A percentile compares a stretch with the other conserved stretches of the same genome.
Conservation (phyloP, 2,329 filamentous ascomycete species). For the Leptographium lundbergii region DNA sequence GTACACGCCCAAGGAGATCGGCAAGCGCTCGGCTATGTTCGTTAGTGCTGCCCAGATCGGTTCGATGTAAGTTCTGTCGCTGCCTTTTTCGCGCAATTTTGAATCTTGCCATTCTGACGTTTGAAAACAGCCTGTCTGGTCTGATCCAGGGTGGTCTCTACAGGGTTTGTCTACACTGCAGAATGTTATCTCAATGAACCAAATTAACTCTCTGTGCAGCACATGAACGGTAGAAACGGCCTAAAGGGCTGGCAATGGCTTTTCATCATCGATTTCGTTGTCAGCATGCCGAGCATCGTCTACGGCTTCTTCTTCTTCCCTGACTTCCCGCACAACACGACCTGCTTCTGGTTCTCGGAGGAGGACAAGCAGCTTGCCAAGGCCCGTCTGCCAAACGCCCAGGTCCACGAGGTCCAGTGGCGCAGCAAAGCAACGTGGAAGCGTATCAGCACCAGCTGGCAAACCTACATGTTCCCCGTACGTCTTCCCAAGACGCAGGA, state of each 20-base stretch:
- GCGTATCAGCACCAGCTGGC: constrained; percentile 32
- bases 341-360: constrained; percentile 31
- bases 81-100: neutral
- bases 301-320: constrained; percentile 6
- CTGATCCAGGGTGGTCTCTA: neutral
- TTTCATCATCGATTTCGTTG: constrained; percentile 5
- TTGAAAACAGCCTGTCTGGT: neutral
- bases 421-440: constrained; percentile 31
- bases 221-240: constrained; percentile 4
- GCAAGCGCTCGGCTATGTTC: constrained; percentile 21
- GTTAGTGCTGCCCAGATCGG: neutral
- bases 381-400: constrained; percentile 22
- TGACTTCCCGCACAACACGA: constrained; percentile 8
- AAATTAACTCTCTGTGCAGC: neutral
- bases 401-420: constrained; percentile 31
- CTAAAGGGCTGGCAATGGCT: constrained; percentile 9
- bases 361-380: constrained; percentile 22
- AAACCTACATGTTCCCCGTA: neutral
- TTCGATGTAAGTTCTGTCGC: neutral
- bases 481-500: neutral
- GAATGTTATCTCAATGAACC: neutral
- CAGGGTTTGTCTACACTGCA: neutral
- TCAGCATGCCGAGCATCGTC: constrained; percentile 1
- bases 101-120: neutral
- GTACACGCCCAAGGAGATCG: constrained; percentile 35